Conservation (phyloP, 2,329 filamentous ascomycete genomes). For the Drechslerella coelobrocha region DNA sequence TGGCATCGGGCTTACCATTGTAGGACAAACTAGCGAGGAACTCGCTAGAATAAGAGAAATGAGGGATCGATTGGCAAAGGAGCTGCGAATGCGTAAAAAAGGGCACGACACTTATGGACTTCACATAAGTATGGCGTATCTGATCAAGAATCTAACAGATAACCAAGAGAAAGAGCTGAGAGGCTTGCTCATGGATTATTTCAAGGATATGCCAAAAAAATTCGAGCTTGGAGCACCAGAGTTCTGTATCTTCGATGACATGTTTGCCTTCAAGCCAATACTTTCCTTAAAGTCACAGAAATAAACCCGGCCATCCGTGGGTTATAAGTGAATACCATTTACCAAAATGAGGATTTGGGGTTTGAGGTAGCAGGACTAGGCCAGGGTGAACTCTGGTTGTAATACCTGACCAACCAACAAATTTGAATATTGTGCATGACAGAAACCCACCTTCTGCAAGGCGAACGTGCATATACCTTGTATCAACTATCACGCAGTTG, state of each 20-base stretch:
- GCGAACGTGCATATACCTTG: too few species aligned
- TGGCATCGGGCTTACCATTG: conserved; percentile 48
- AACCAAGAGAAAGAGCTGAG: conserved; percentile 48
- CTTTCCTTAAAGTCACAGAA: neutral
- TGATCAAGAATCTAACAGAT: conserved; percentile 50
- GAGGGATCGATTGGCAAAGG: conserved; percentile 52
- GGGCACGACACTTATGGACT: conserved; percentile 53
- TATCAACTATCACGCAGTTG: too few species aligned
- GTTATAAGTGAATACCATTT: too few species aligned
- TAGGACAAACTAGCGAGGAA: conserved; percentile 52
- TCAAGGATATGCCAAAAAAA: conserved; percentile 48
- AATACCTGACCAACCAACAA: too few species aligned
- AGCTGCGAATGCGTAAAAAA: conserved; percentile 49
- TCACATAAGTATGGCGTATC: conserved; percentile 54
- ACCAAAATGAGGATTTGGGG: too few species aligned
- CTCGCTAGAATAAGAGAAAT: conserved; percentile 51
- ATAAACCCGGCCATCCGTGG: too few species aligned
- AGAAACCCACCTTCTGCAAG: too few species aligned
- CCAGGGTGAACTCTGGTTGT: too few species aligned
- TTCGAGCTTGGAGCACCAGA: conserved; percentile 53
- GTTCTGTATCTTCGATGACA: conserved; percentile 54
- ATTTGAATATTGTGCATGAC: too few species aligned
- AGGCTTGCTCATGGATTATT: conserved; percentile 42
- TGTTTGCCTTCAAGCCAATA: conserved; percentile 51
- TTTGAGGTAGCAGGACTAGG: too few species aligned